phyloP scores from a whole-genome alignment of 352 stramenopile genomes.

The Globisporangium takayamanum region DNA sequence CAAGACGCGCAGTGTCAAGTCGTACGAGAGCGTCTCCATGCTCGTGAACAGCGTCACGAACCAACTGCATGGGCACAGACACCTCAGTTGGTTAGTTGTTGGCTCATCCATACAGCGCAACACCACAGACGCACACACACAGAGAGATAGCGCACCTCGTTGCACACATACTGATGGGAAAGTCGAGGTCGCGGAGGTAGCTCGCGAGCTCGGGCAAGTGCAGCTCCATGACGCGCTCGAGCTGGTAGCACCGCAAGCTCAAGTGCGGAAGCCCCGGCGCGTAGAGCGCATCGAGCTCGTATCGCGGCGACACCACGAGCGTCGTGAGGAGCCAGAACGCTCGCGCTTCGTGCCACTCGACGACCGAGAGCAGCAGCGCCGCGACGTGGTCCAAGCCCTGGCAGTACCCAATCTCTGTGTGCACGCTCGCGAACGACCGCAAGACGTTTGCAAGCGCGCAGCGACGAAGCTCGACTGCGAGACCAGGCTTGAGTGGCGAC shows the following conservation, averaged over 20 bases:
- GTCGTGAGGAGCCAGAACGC: slow-evolving; percentile 71
- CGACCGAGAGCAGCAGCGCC: slow-evolving; percentile 52
- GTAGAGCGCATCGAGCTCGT: slow-evolving; percentile 58
- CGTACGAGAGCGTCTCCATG: slow-evolving; percentile 62
- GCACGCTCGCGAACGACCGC: slow-evolving; percentile 53
- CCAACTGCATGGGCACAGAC: slow-evolving; percentile 31
- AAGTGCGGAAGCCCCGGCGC: slow-evolving; percentile 49
- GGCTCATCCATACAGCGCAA: background rate
- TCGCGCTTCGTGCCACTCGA: slow-evolving; percentile 55
- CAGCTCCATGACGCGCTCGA: slow-evolving; percentile 39
- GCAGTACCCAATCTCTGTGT: slow-evolving; percentile 68
- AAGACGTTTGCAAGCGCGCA: slow-evolving; percentile 51
- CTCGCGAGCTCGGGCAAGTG: slow-evolving; percentile 33
- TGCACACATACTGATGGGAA: slow-evolving; percentile 60
- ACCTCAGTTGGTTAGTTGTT: background rate
- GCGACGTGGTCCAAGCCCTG: slow-evolving; percentile 73
- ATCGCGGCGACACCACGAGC: slow-evolving; percentile 42
- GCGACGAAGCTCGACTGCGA: slow-evolving; percentile 24
- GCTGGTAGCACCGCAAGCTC: slow-evolving; percentile 59
- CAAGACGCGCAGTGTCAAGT: slow-evolving; percentile 50
- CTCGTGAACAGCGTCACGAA: slow-evolving; percentile 81
- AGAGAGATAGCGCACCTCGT: slow-evolving; percentile 34
- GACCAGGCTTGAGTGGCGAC: slow-evolving; percentile 3
- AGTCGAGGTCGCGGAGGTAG: slow-evolving; percentile 53
- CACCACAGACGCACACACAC: background rate